Evolutionary conservation across 768 basidiomycete genomes (phyloP).

Genomic region (Termitomyces sp.): DNA sequence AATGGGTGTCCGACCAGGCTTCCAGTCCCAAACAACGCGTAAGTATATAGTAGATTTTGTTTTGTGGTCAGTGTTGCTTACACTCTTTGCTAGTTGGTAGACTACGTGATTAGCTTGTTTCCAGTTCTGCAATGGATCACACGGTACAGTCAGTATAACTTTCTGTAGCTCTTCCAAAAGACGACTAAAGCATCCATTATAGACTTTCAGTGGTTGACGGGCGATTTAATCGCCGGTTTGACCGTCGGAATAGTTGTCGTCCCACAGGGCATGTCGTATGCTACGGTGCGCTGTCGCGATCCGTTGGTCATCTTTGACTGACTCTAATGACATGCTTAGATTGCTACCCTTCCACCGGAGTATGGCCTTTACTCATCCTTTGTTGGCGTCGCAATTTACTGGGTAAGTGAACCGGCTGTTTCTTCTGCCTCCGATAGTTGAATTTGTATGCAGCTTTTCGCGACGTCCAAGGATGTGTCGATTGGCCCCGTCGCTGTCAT

Average conservation of each 20-base stretch:
- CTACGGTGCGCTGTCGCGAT: constrained; percentile 43
- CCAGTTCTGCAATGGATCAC: constrained; percentile 85
- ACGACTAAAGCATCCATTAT: constrained; percentile 1
- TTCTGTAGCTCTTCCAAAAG: not conserved
- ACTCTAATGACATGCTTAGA: constrained; percentile 36
- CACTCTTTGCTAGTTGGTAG: constrained; percentile 40
- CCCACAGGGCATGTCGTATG: constrained; percentile 92
- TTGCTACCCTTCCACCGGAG: constrained; percentile 79
- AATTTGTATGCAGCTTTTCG: constrained; percentile 65
- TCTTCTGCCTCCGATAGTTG: not conserved
- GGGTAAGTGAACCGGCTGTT: constrained; percentile 40
- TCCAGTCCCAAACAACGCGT: constrained; percentile 51
- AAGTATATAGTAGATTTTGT: constrained; percentile 19
- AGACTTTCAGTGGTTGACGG: constrained; percentile 80
- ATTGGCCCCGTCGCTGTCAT: constrained; percentile 99
- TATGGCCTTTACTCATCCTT: constrained; percentile 96
- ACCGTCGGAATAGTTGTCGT: constrained; percentile 96
- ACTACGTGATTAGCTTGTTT: constrained; percentile 74
- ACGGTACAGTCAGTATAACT: constrained; percentile 67
- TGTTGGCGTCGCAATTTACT: constrained; percentile 82
- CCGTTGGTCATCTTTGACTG: not conserved
- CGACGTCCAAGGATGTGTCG: constrained; percentile 98
- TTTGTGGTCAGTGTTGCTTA: constrained; percentile 1
- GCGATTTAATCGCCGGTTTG: constrained; percentile 86
- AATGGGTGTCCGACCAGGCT: constrained; percentile 45